Base-by-base conservation (phyloP, 2,329 filamentous ascomycete genomes). In the Ophiostoma pallidulum region DNA sequence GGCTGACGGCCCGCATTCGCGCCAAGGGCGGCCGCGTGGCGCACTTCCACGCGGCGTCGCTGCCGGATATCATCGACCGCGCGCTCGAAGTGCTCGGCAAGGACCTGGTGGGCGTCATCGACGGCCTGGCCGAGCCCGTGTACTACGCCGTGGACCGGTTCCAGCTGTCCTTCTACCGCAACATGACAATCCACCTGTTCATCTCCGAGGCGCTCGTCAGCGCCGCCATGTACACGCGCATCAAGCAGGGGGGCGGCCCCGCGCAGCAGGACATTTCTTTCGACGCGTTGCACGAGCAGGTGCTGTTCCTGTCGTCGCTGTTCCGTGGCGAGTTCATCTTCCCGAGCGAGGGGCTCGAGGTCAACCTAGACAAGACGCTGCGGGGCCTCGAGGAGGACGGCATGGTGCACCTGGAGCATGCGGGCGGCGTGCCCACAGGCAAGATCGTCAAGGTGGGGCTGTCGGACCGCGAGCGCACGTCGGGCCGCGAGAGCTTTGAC, bases 131-230 rank as follows among this genome's bases (percentile, higher is more conserved):
- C 0, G 92, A 98, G 62, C 86, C 87, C 16, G 97, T 92, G 0
- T 97, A 87, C 65, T 95, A 87, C 59, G 92, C 92, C 4, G 89
- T 96, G 33, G 92, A 98, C 63, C 78, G 89, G 45, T 98, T 98
- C 70, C 92, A 98, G 62, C 76, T 98, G 9, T 95, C 89, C 0
- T 98, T 98, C 65, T 98, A 98, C 67, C 83, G 92, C 45, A 98
- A 98, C 65, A 97, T 97, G 92, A 96, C 91, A 0, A 98, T 98
- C 52, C 92, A 98, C 62, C 76, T 98, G 5, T 98, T 98, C 64
- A 92, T 98, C 49, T 84, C 88, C 2, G 90, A 97, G 62, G 86
- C 91, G 0, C 72, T 98, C 4, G 87, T 97, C 19, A 92, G 87
- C 52, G 87, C 83, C 4, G 86, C 86, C 24, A 82, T 98, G 73